These are phyloP conservation scores for Diutina neorugosa DNA, from an alignment of 1,139 yeast species.

Conservation along the genomic window DNA sequence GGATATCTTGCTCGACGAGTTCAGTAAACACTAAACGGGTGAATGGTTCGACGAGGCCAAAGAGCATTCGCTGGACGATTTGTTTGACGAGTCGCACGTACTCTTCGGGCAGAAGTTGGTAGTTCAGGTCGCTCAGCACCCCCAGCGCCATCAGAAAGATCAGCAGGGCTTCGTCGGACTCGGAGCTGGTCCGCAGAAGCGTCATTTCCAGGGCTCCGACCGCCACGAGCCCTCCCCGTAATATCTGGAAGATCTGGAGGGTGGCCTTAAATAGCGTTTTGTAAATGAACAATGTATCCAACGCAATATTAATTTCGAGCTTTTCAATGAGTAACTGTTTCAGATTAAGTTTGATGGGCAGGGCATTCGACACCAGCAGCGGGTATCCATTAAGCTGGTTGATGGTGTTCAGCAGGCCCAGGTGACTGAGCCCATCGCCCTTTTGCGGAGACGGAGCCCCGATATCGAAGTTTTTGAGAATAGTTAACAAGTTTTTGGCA, in stretches of 20 bases:
- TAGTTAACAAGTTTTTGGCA: constrained; percentile 20
- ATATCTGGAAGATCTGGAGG: constrained; percentile 17
- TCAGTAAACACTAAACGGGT: constrained; percentile 18
- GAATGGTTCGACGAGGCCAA: constrained; percentile 31
- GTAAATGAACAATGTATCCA: constrained; percentile 29
- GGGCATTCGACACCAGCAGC: constrained; percentile 10
- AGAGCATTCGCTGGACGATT: constrained; percentile 18
- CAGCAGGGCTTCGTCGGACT: constrained; percentile 15
- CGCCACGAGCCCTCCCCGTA: background rate
- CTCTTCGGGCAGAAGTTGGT: constrained; percentile 20
- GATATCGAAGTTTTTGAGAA: constrained; percentile 32
- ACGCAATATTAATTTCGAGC: constrained; percentile 30
- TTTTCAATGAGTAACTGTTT: constrained; percentile 33
- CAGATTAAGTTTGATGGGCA: constrained; percentile 29
- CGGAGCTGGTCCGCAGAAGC: background rate
- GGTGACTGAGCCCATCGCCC: constrained; percentile 9
- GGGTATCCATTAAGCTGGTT: constrained; percentile 1
- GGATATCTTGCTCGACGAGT: constrained; percentile 20
- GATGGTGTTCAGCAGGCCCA: constrained; percentile 8
- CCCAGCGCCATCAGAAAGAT: constrained; percentile 22
- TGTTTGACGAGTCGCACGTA: constrained; percentile 20
- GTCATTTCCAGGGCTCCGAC: constrained; percentile 5
- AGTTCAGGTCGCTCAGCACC: constrained; percentile 13
- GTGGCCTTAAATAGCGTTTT: constrained; percentile 24
- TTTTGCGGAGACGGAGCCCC: constrained; percentile 12